These are phyloP conservation scores for Trypethelium eluteriae DNA, from an alignment of 495 filamentous ascomycete genomes.

Conservation along the genomic window DNA sequence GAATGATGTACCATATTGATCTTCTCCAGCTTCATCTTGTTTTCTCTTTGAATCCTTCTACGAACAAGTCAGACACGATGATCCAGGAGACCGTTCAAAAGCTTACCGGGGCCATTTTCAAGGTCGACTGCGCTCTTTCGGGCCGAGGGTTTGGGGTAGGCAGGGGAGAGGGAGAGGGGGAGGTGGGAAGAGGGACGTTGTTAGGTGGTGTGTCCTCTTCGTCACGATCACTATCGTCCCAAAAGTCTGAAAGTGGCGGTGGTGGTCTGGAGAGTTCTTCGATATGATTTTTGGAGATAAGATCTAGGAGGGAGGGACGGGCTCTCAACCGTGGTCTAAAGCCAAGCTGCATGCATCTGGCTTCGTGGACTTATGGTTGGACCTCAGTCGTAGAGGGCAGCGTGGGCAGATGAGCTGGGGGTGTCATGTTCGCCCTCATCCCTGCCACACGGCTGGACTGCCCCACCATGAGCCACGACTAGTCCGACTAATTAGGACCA, in stretches of 20 bases:
- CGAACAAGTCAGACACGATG: conserved; percentile 12
- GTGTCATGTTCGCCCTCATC: neutral
- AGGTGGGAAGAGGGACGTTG: conserved; percentile 27
- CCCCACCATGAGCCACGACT: neutral
- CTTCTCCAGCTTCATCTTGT: conserved; percentile 39
- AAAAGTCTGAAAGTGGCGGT: conserved; percentile 12
- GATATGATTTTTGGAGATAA: conserved; percentile 47
- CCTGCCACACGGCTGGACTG: neutral
- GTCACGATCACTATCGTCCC: conserved; percentile 11
- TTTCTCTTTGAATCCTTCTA: conserved; percentile 24
- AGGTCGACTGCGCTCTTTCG: neutral
- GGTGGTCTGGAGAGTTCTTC: conserved; percentile 26
- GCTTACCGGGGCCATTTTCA: conserved; percentile 31
- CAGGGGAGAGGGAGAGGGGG: conserved; percentile 22
- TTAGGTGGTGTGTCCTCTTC: conserved; percentile 21
- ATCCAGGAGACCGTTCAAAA: conserved; percentile 7
- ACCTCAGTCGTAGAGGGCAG: neutral
- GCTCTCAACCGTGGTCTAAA: conserved; percentile 56
- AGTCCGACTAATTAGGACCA: too few species aligned
- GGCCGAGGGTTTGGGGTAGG: neutral
- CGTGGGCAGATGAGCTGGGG: neutral
- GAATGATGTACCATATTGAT: conserved; percentile 46
- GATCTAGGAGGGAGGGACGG: conserved; percentile 65
- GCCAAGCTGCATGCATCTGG: conserved; percentile 41
- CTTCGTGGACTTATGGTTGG: conserved; percentile 9